Percentiles rank a stretch among this genome's conserved stretches.
Conservation (phyloP, 1,284 basidiomycete genomes). For the Ganoderma boninense region DNA sequence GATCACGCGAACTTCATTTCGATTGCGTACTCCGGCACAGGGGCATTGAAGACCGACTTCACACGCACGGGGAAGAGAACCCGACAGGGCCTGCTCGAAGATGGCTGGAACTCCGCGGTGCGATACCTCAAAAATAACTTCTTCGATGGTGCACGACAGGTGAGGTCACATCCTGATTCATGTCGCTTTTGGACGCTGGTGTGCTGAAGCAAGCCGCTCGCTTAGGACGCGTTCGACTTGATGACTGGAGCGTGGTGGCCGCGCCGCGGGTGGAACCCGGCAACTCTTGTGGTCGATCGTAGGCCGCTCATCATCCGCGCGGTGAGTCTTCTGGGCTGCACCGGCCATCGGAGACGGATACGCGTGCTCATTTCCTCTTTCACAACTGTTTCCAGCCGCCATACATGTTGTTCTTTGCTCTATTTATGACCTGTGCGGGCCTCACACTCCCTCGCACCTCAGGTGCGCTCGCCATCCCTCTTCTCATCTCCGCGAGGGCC, state of each 20-base stretch:
- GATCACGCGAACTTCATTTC: conserved; percentile 96
- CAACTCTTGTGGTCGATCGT: conserved; percentile 77
- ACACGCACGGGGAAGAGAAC: conserved; percentile 94
- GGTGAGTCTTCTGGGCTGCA: conserved; percentile 55
- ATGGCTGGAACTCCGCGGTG: conserved; percentile 87
- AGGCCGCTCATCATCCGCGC: conserved; percentile 85
- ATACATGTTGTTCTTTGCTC: conserved; percentile 80
- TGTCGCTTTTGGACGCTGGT: not conserved
- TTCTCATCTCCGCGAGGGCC: conserved; percentile 11
- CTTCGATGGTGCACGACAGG: conserved; percentile 93
- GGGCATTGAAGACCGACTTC: conserved; percentile 97
- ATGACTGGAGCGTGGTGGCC: conserved; percentile 93
- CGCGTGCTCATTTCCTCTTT: not conserved
- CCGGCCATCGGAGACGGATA: not conserved
- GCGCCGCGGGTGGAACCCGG: conserved; percentile 65
- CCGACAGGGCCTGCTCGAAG: conserved; percentile 81
- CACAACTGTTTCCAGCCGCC: conserved; percentile 71
- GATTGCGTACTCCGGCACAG: conserved; percentile 93
- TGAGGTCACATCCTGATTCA: conserved; percentile 40
- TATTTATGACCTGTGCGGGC: conserved; percentile 89
- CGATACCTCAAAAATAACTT: conserved; percentile 98
- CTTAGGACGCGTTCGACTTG: conserved; percentile 91
- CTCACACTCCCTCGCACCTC: conserved; percentile 85
- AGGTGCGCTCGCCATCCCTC: conserved; percentile 58
- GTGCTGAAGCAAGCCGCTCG: conserved; percentile 16